These are phyloP conservation scores for Orychophragmus violaceus DNA, from an alignment of 345 rosid species.

Conservation along the genomic window DNA sequence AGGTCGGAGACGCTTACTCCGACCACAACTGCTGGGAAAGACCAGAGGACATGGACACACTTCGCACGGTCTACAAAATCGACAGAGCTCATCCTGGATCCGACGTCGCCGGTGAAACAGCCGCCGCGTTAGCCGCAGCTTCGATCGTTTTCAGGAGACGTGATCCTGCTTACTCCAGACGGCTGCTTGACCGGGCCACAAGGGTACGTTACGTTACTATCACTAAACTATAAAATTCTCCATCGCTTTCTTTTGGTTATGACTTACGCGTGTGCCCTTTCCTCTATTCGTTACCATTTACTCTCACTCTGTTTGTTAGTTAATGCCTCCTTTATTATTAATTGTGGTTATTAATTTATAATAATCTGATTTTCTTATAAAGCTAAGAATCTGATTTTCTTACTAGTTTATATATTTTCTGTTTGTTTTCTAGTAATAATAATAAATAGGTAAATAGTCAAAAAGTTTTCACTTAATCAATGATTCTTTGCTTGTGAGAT, in stretches of 20 bases:
- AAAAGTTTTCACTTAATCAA: conserved; percentile 5
- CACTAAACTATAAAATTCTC: not conserved
- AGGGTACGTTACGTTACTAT: conserved; percentile 45
- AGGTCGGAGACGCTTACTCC: conserved; percentile 79
- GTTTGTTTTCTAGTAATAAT: not conserved
- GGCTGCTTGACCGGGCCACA: conserved; percentile 63
- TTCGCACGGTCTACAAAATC: conserved; percentile 69
- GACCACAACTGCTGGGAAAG: conserved; percentile 96
- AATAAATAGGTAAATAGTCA: conserved; percentile 6
- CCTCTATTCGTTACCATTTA: not conserved
- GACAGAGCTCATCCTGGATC: conserved; percentile 78
- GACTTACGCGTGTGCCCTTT: not conserved
- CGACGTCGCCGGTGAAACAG: conserved; percentile 96
- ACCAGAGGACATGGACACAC: conserved; percentile 96
- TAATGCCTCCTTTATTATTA: not conserved
- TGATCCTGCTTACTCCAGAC: conserved; percentile 70
- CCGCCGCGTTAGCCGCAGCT: conserved; percentile 94
- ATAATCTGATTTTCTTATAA: not conserved
- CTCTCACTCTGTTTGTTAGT: not conserved
- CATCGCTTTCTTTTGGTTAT: not conserved
- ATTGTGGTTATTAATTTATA: not conserved
- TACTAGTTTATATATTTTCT: not conserved
- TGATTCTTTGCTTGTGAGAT: conserved; percentile 31
- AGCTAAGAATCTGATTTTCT: not conserved
- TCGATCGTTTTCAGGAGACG: conserved; percentile 87